Conservation (phyloP, 2,329 filamentous ascomycete genomes). For the Aspergillus fructus region DNA sequence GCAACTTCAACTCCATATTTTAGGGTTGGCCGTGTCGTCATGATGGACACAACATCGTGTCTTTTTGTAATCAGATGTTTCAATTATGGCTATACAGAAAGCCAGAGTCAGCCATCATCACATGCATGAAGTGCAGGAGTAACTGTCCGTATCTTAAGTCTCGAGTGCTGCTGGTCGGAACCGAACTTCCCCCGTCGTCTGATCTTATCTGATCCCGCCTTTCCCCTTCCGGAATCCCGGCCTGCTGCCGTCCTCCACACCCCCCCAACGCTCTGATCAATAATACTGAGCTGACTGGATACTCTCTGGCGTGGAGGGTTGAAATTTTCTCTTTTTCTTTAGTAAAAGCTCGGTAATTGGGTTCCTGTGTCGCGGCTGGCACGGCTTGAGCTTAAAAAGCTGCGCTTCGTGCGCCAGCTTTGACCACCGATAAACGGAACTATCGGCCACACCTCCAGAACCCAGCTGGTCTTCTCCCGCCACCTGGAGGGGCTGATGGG, state of each 20-base stretch:
- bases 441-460: too few species aligned
- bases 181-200: conserved; percentile 15
- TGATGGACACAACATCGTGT: not conserved
- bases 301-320: not conserved
- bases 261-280: conserved; percentile 2
- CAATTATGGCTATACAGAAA: not conserved
- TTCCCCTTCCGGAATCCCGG: conserved; percentile 13
- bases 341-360: conserved; percentile 3
- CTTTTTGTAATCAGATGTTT: not conserved
- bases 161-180: conserved; percentile 4
- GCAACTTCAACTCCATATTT: conserved; percentile 1
- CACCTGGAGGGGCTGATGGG: not conserved
- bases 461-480: not conserved
- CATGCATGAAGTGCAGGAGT: not conserved
- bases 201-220: conserved; percentile 29
- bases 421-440: conserved; percentile 3
- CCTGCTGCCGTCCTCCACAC: not conserved
- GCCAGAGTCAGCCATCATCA: not conserved
- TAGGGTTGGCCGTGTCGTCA: not conserved
- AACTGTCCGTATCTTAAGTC: not conserved
- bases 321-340: conserved; percentile 9
- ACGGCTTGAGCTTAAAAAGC: not conserved
- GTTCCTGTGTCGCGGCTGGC: not conserved
- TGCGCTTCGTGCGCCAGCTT: not conserved
- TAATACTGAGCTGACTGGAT: not conserved